Evolutionary conservation across 75 land plant genomes (phyloP).

Genomic region (Isoetes taiwanensis): DNA sequence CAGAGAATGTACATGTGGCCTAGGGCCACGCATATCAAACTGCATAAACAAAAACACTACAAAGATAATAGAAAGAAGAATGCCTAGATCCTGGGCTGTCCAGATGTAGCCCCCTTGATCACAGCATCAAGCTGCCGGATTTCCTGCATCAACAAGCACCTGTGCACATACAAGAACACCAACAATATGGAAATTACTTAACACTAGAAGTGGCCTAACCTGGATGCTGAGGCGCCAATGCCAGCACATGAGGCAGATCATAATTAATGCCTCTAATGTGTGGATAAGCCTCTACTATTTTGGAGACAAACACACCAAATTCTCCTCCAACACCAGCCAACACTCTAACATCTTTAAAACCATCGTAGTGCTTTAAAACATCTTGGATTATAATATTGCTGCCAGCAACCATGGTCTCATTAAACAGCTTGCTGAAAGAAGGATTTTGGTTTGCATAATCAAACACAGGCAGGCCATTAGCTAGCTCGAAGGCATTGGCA

Average conservation of each 20-base stretch:
- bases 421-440: not conserved
- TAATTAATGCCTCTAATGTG: not conserved
- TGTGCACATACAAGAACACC: no score
- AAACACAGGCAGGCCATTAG: not conserved
- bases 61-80: no score
- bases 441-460: not conserved
- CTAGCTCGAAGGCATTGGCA: not conserved
- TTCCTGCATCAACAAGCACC: no score
- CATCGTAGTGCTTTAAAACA: not conserved
- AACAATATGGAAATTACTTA: no score
- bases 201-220: no score
- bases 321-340: not conserved
- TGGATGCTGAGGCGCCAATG: not conserved
- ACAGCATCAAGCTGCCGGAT: no score
- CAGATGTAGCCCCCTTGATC: no score
- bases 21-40: no score
- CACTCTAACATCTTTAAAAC: not conserved
- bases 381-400: not conserved
- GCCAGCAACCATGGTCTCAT: not conserved
- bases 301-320: not conserved
- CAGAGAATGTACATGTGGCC: no score
- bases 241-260: not conserved
- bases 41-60: no score
- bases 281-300: constrained; percentile 1
- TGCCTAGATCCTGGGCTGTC: no score